Base-by-base conservation (phyloP, 2,329 filamentous ascomycete genomes). In the Fusarium sp. region DNA sequence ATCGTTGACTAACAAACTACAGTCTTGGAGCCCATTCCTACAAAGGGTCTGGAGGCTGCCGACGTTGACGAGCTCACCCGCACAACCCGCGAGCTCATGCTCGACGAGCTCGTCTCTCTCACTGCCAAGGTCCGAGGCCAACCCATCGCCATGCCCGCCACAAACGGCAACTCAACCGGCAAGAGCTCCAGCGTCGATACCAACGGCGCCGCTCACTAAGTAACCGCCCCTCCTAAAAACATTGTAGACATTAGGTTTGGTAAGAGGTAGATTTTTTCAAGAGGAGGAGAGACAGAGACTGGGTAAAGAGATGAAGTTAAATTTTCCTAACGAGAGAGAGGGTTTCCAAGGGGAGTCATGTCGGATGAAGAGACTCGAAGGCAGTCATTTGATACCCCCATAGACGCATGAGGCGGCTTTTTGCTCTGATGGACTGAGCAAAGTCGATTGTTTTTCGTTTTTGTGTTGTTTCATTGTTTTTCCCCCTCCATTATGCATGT, bases 1-100 rank as follows among this genome's bases (percentile, higher is more conserved):
- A 16, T 54, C 23, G 18, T 57, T 67, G 44, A 20, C 31, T 4
- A 16, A 49, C 23, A 49, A 49, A 10, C 42, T 16, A 16, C 9
- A 92, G 92, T 97, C 20, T 83, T 97, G 58, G 88, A 92, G 74
- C 92, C 93, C 2, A 93, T 97, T 67, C 84, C 88, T 53, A 97
- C 93, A 10, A 85, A 87, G 69, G 88, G 88, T 58, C 85, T 96
- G 69, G 92, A 87, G 16, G 66, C 90, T 23, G 89, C 89, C 57
- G 93, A 97, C 77, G 92, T 97, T 58, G 91, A 96, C 71, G 86
- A 87, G 64, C 82, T 97, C 46, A 86, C 90, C 55, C 83, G 85
- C 60, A 85, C 85, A 58, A 92, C 90, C 2, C 86, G 90, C 61
- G 90, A 93, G 18, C 79, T 89, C 56, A 97, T 97, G 93, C 85